Evolutionary conservation across 768 basidiomycete genomes (phyloP).

Genomic region (Pulveroboletus ravenelii): DNA sequence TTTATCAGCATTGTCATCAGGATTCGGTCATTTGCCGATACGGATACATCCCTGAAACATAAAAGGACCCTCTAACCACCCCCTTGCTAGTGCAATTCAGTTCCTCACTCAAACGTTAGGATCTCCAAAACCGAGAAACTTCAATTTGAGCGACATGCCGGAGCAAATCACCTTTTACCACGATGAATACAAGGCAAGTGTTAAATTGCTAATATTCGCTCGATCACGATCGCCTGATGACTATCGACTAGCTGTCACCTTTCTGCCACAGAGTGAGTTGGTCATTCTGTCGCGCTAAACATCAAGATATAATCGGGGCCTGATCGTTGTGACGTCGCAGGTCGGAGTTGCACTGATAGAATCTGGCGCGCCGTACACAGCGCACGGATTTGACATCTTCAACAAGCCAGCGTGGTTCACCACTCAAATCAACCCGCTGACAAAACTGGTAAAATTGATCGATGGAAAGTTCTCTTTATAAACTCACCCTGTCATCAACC

Average conservation of each 20-base stretch:
- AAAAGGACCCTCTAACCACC: too few relatives aligned
- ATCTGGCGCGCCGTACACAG: conserved; percentile 42
- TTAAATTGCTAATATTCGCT: not conserved
- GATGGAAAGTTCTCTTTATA: not conserved
- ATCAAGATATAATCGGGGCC: not conserved
- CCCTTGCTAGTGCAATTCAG: too few relatives aligned
- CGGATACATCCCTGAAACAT: too few relatives aligned
- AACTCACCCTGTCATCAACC: not conserved
- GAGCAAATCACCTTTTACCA: conserved; percentile 38
- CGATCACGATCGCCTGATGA: not conserved
- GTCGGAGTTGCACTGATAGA: conserved; percentile 59
- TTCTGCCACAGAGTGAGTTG: conserved; percentile 47
- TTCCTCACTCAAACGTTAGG: too few relatives aligned
- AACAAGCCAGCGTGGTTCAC: conserved; percentile 70
- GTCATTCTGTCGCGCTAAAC: not conserved
- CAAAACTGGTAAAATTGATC: conserved; percentile 46
- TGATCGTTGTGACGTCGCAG: conserved; percentile 25
- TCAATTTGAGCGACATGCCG: conserved; percentile 1
- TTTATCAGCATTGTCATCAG: too few relatives aligned
- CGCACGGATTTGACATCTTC: conserved; percentile 50
- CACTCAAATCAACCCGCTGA: conserved; percentile 49
- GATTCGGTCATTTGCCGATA: too few relatives aligned
- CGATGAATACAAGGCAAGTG: conserved; percentile 34
- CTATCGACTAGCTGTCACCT: conserved; percentile 41
- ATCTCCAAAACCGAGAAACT: too few relatives aligned